Evolutionary conservation across 2,329 filamentous ascomycete species (phyloP).

Genomic region (Didymella glomerata): DNA sequence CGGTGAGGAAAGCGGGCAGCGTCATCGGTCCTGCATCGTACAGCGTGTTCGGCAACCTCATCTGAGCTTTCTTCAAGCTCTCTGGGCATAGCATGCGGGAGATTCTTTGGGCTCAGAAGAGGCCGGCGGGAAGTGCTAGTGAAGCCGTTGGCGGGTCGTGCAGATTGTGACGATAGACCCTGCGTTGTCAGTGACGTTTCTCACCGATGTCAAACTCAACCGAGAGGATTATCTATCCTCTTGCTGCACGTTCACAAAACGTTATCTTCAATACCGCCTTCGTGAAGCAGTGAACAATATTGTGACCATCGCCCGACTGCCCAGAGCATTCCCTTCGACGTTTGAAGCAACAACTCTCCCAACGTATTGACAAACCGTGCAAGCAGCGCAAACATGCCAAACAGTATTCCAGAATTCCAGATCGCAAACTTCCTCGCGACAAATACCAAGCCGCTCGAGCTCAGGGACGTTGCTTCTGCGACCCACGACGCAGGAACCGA

Average conservation of each 20-base stretch:
- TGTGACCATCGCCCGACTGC: neutral
- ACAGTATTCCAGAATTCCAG: constrained; percentile 24
- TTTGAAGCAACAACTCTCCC: neutral
- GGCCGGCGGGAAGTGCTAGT: neutral
- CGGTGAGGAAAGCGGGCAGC: neutral
- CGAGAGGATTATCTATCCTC: neutral
- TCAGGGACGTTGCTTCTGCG: neutral
- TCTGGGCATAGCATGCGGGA: neutral
- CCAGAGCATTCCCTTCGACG: neutral
- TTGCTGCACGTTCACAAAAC: neutral
- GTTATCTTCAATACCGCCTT: neutral
- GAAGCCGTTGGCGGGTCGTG: neutral
- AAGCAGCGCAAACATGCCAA: constrained; percentile 20
- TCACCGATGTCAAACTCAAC: neutral
- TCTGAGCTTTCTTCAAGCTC: neutral
- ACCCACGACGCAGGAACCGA: neutral
- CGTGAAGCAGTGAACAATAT: neutral
- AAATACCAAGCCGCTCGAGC: constrained; percentile 24
- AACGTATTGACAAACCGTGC: neutral
- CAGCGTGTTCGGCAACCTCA: neutral
- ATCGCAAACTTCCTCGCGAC: constrained; percentile 32
- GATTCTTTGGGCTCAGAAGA: neutral
- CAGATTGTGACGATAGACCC: neutral
- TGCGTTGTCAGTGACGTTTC: constrained; percentile 1
- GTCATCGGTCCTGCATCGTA: neutral